Evolutionary conservation across 352 stramenopile genomes (phyloP).

Genomic region (Phytophthora fragariae): DNA sequence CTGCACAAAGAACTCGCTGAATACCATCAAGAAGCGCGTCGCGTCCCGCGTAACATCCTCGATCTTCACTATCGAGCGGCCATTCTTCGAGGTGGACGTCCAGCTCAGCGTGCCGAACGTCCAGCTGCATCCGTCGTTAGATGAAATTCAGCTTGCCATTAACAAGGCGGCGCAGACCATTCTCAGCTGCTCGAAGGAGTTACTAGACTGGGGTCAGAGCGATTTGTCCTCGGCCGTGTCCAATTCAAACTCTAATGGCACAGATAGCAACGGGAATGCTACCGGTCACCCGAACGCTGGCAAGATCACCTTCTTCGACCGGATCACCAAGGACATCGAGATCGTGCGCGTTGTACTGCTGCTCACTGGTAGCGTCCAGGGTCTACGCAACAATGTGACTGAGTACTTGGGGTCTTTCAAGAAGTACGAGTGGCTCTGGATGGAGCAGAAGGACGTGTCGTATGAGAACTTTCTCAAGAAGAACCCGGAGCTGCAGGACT

Average conservation of each 20-base stretch:
- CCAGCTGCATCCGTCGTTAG: constrained; percentile 95
- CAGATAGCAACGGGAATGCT: constrained; percentile 16
- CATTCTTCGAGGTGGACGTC: constrained; percentile 99
- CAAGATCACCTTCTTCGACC: constrained; percentile 96
- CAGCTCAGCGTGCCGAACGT: constrained; percentile 95
- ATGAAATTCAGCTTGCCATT: constrained; percentile 98
- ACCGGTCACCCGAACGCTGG: constrained; percentile 38
- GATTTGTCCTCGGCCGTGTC: constrained; percentile 52
- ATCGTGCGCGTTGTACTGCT: constrained; percentile 97
- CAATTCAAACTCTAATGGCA: constrained; percentile 27
- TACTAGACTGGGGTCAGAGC: constrained; percentile 94
- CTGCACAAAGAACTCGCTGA: constrained; percentile 98
- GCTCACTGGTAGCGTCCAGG: constrained; percentile 97
- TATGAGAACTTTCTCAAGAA: constrained; percentile 96
- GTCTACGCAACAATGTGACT: constrained; percentile 96
- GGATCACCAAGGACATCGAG: constrained; percentile 99
- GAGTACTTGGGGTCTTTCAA: constrained; percentile 97
- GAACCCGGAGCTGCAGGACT: constrained; percentile 95
- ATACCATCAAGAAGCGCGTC: constrained; percentile 98
- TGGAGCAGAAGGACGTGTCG: constrained; percentile 95
- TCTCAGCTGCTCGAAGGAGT: constrained; percentile 96
- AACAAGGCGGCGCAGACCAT: constrained; percentile 98
- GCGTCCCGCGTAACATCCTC: constrained; percentile 88
- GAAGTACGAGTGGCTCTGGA: constrained; percentile 98
- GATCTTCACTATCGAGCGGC: constrained; percentile 93